These are phyloP conservation scores for Botryotinia narcissicola DNA, from an alignment of 2,329 filamentous ascomycete species.

Conservation along the genomic window DNA sequence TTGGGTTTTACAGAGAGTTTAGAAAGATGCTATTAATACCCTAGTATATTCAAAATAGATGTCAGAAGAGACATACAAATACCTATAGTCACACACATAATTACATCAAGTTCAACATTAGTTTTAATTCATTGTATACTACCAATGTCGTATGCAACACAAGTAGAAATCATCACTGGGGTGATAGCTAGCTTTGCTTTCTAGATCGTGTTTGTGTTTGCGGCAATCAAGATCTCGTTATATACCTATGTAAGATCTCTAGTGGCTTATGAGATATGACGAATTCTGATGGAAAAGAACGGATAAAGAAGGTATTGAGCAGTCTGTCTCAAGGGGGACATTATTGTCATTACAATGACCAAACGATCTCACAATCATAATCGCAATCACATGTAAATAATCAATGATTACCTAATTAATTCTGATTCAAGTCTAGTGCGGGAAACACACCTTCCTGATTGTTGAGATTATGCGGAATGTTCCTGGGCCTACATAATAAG, in stretches of 20 bases:
- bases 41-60: neutral
- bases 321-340: neutral
- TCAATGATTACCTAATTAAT: conserved; percentile 7
- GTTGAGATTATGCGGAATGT: conserved; percentile 15
- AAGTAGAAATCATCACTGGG: too few relatives aligned
- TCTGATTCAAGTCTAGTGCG: neutral
- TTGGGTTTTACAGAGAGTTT: conserved; percentile 18
- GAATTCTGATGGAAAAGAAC: neutral
- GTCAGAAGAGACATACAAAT: neutral
- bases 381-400: conserved; percentile 7
- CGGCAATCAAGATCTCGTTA: neutral
- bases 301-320: neutral
- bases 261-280: neutral
- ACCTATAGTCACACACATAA: neutral
- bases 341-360: neutral
- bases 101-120: neutral
- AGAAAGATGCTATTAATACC: neutral
- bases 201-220: neutral
- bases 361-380: neutral
- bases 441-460: neutral
- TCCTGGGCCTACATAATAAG: conserved; percentile 3
- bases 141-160: neutral
- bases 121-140: neutral
- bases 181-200: too few relatives aligned
- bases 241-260: neutral